Base-by-base conservation (phyloP, 169 alveolate genomes). In the Cryptosporidium meleagridis region DNA sequence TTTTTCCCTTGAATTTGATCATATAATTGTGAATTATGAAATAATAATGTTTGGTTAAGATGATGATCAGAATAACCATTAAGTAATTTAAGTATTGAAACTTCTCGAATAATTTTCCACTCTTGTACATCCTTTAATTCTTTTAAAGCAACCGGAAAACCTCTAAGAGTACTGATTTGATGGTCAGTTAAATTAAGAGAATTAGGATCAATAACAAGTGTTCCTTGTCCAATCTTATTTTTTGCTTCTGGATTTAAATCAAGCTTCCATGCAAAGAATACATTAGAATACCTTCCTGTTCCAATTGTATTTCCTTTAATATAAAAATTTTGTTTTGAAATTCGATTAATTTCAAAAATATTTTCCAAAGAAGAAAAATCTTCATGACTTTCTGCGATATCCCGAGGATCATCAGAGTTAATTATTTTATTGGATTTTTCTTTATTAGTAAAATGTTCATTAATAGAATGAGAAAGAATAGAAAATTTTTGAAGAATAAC, bases 201-300 rank as follows among this genome's bases (percentile, higher is more conserved):
- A 51, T 14, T 44, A 21, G 70, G 55, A 29, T 80, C 75, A 51
- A 72, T 31, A 3, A 72, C 52, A 16, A 33, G 48, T 9, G 45
- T 16, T 6, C 12, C 29, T 26, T 26, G 8, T 48, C 85, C 62
- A 10, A 48, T 45, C 3, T 52, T 52, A 18, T 52, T 33, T 23
- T 44, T 53, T 2, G 35, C 31, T 16, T 59, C 33, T 26, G 51
- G 59, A n/a, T 70, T 45, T 9, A 39, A 29, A 37, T 58, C 55
- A 7, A 80, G 33, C 9, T 31, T 39, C 89, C 89, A 80, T 2
- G 89, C 33, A 29, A 80, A 48, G 44, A 41, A 80, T 2, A 80
- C 89, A 62, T 80, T 80, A 18, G 89, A 80, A 21, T 80, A 80
- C 26, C 75, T 35, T 12, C 89, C 89, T 5, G 44, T 37, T 12